phyloP scores from a whole-genome alignment of 371 early-diverging fungal genomes.

The Mortierella sp. region DNA sequence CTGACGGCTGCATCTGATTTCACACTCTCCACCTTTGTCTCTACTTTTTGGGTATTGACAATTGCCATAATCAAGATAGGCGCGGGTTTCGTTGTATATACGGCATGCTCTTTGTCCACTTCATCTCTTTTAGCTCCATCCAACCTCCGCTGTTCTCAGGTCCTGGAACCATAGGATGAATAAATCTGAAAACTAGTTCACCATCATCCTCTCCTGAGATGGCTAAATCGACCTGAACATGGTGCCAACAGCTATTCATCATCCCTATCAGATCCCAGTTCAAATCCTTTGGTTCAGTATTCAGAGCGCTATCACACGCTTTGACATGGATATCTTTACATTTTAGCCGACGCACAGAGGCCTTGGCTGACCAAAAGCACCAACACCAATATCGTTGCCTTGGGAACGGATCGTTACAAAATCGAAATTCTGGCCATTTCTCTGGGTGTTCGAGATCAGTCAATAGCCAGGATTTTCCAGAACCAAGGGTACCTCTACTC shows the following conservation, averaged over 20 bases:
- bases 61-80: conserved; percentile 17
- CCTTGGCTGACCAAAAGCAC: conserved; percentile 73
- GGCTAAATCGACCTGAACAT: conserved; percentile 37
- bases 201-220: conserved; percentile 28
- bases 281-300: conserved; percentile 79
- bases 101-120: conserved; percentile 1
- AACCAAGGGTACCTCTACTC: conserved; percentile 87
- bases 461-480: conserved; percentile 82
- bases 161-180: conserved; percentile 68
- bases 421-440: conserved; percentile 33
- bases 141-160: conserved; percentile 61
- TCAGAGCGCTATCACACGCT: conserved; percentile 80
- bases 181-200: conserved; percentile 56
- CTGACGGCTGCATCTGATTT: neutral
- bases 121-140: conserved; percentile 54
- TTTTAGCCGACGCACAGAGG: conserved; percentile 62
- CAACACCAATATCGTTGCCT: conserved; percentile 74
- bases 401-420: conserved; percentile 10
- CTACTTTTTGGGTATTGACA: conserved; percentile 3
- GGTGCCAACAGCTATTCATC: conserved; percentile 85
- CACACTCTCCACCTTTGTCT: conserved; percentile 3
- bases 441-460: conserved; percentile 63
- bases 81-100: neutral
- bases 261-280: conserved; percentile 90
- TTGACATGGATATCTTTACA: conserved; percentile 71